Percentiles rank a stretch among this genome's conserved stretches.
phyloP scores from a whole-genome alignment of 2,329 filamentous ascomycete genomes.

The Nigrospora oryzae region DNA sequence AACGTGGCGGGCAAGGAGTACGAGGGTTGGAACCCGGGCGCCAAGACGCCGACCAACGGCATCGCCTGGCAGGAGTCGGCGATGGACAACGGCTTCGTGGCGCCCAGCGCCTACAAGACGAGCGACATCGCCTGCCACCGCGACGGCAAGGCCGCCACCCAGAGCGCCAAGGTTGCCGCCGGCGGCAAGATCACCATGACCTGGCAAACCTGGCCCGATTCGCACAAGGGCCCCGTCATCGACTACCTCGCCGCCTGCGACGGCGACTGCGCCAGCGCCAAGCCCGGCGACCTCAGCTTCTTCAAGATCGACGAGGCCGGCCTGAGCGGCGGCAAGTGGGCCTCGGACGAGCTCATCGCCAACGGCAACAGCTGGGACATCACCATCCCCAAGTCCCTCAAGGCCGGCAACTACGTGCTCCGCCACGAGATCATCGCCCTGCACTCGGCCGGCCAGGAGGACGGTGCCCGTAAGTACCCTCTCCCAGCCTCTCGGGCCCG shows the following conservation, averaged over 20 bases:
- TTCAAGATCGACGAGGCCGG: slow-evolving; percentile 19
- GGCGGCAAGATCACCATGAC: slow-evolving; percentile 49
- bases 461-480: slow-evolving; percentile 35
- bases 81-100: slow-evolving; percentile 25
- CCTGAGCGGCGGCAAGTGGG: slow-evolving; percentile 15
- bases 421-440: slow-evolving; percentile 41
- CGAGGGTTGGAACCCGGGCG: neutral
- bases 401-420: slow-evolving; percentile 37
- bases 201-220: slow-evolving; percentile 59
- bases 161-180: slow-evolving; percentile 35
- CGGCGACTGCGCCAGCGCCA: slow-evolving; percentile 17
- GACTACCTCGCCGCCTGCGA: slow-evolving; percentile 25
- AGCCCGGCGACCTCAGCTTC: slow-evolving; percentile 20
- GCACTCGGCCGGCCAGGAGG: slow-evolving; percentile 26
- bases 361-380: slow-evolving; percentile 36
- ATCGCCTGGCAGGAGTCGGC: slow-evolving; percentile 25
- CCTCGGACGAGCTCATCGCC: slow-evolving; percentile 27
- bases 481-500: neutral
- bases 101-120: slow-evolving; percentile 23
- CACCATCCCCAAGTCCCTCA: slow-evolving; percentile 31
- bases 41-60: neutral
- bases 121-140: slow-evolving; percentile 30
- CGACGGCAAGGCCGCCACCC: slow-evolving; percentile 20
- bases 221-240: slow-evolving; percentile 34
- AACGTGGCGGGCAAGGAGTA: neutral